Evolutionary conservation across 768 basidiomycete species (phyloP).

Genomic region (Phylloporus sp.): DNA sequence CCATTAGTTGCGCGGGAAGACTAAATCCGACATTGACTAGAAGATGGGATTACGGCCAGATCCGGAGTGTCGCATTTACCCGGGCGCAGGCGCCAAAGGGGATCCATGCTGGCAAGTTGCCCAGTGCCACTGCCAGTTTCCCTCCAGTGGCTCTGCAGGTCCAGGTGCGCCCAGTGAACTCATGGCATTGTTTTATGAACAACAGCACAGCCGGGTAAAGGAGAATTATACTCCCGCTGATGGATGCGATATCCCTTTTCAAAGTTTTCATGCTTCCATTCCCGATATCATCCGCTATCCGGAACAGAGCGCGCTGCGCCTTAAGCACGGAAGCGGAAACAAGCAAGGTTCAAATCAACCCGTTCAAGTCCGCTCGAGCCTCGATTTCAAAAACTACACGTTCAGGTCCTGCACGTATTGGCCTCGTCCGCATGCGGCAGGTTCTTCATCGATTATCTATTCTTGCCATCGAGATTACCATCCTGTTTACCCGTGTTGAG

Average conservation of each 20-base stretch:
- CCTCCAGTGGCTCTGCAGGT: too few relatives aligned
- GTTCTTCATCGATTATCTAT: slow-evolving; percentile 3
- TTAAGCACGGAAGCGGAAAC: neutral
- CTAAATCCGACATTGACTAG: too few relatives aligned
- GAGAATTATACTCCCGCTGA: neutral
- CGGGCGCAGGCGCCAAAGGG: too few relatives aligned
- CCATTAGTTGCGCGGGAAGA: too few relatives aligned
- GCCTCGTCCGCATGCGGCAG: neutral
- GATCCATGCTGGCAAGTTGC: too few relatives aligned
- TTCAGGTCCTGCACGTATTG: too few relatives aligned
- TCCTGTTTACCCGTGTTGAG: neutral
- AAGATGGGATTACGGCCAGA: too few relatives aligned
- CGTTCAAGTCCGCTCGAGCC: too few relatives aligned
- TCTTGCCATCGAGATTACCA: slow-evolving; percentile 1
- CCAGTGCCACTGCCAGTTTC: too few relatives aligned
- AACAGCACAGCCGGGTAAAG: neutral
- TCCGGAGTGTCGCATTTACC: too few relatives aligned
- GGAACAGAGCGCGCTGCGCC: neutral
- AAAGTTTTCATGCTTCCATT: neutral
- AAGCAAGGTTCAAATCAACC: neutral
- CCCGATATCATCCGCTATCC: slow-evolving; percentile 2
- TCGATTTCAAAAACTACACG: too few relatives aligned
- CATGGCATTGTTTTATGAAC: neutral
- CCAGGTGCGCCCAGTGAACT: neutral
- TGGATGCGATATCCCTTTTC: neutral